phyloP scores from a whole-genome alignment of 805 yeast species.

The Clavispora asparagi region DNA sequence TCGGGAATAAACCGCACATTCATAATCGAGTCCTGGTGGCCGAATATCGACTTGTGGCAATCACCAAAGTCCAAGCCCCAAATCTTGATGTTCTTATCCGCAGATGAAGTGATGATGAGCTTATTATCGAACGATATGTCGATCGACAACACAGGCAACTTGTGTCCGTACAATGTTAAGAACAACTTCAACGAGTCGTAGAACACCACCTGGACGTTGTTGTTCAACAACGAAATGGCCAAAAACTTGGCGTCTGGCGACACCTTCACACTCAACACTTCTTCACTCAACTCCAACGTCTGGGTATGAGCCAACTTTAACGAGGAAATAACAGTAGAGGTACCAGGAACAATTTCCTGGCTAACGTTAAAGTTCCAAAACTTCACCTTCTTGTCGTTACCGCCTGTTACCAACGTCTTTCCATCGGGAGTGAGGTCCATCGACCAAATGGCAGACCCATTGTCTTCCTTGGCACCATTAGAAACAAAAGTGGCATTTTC shows the following conservation, averaged over 20 bases:
- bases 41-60: constrained; percentile 94
- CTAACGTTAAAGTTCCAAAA: constrained; percentile 82
- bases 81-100: constrained; percentile 93
- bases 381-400: constrained; percentile 85
- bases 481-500: constrained; percentile 5
- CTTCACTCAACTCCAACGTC: constrained; percentile 83
- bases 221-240: constrained; percentile 83
- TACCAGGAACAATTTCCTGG: constrained; percentile 67
- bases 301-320: constrained; percentile 68
- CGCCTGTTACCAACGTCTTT: constrained; percentile 78
- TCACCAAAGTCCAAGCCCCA: constrained; percentile 99
- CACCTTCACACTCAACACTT: constrained; percentile 70
- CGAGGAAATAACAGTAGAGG: constrained; percentile 43
- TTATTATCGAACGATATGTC: constrained; percentile 90
- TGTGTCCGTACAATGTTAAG: constrained; percentile 90
- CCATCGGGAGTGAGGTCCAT: constrained; percentile 86
- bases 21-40: constrained; percentile 96
- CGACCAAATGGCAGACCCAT: constrained; percentile 74
- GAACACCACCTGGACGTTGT: constrained; percentile 92
- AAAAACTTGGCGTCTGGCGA: constrained; percentile 75
- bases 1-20: constrained; percentile 76
- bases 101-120: constrained; percentile 85
- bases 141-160: constrained; percentile 86
- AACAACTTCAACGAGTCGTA: constrained; percentile 82
- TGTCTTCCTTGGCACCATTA: constrained; percentile 18